These are phyloP conservation scores for Candida tallmaniae DNA, from an alignment of 805 yeast genomes.

Conservation along the genomic window DNA sequence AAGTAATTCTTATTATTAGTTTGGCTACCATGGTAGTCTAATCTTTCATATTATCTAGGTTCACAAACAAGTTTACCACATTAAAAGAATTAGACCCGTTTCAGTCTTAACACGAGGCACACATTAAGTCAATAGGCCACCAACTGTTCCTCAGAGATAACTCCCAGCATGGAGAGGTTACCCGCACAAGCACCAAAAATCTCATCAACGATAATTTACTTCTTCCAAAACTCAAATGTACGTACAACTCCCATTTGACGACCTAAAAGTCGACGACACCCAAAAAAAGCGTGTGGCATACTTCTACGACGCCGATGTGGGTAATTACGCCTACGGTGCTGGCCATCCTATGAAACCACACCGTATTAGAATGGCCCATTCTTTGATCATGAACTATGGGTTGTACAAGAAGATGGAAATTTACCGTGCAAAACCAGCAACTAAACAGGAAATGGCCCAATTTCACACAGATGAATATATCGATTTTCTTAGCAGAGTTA, in stretches of 20 bases:
- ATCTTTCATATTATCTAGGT: no score
- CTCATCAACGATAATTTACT: no score
- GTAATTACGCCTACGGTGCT: slow-evolving; percentile 96
- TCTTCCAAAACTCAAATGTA: no score
- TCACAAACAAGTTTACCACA: no score
- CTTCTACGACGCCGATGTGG: slow-evolving; percentile 72
- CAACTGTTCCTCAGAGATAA: no score
- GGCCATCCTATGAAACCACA: slow-evolving; percentile 99
- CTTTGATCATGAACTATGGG: slow-evolving; percentile 94
- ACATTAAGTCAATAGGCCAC: no score
- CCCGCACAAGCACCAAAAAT: no score
- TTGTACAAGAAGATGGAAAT: slow-evolving; percentile 96
- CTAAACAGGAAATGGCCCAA: slow-evolving; percentile 96
- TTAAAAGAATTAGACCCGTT: no score
- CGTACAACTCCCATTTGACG: slow-evolving; percentile 43
- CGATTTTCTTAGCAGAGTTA: slow-evolving; percentile 83
- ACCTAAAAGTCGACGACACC: slow-evolving; percentile 36
- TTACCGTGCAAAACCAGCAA: slow-evolving; percentile 95
- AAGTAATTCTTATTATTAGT: no score
- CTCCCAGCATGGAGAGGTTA: no score
- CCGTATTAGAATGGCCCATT: slow-evolving; percentile 97
- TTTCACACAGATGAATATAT: slow-evolving; percentile 97
- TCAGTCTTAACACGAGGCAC: no score
- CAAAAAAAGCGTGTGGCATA: slow-evolving; percentile 42
- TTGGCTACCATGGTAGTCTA: no score